A percentile compares a stretch with the other conserved stretches of the same genome.
Conservation (phyloP, 2,329 filamentous ascomycete species). For the Penicillium sp. region DNA sequence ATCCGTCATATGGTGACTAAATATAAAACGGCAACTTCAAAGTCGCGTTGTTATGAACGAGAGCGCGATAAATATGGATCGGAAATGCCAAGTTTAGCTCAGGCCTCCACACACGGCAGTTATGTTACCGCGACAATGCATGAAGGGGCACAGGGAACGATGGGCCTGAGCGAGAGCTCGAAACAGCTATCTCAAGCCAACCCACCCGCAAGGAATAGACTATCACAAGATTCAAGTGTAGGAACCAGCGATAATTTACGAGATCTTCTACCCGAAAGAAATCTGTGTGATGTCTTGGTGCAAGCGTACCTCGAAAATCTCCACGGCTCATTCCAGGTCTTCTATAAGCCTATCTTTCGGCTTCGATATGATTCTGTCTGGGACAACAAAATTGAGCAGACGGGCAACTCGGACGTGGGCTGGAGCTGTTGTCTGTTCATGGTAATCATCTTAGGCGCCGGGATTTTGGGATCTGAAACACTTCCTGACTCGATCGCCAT, state of each 20-base stretch:
- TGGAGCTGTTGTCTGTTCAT: conserved; percentile 37
- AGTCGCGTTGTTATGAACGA: background rate
- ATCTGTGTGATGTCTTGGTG: conserved; percentile 27
- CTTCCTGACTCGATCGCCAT: conserved; percentile 22
- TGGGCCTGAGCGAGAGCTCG: too few species aligned
- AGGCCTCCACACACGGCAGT: background rate
- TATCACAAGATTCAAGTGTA: background rate
- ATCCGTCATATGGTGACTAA: conserved; percentile 14
- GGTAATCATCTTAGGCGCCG: conserved; percentile 36
- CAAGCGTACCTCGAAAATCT: conserved; percentile 34
- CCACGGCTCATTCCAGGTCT: conserved; percentile 35
- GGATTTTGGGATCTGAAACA: conserved; percentile 21
- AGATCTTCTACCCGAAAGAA: conserved; percentile 5
- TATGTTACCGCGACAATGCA: background rate
- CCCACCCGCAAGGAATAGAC: background rate
- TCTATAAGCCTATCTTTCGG: conserved; percentile 34
- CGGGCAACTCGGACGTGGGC: conserved; percentile 26
- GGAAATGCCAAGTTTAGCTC: background rate
- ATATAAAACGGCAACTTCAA: conserved; percentile 2
- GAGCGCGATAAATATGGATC: background rate
- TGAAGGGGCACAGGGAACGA: background rate
- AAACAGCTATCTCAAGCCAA: conserved; percentile 1
- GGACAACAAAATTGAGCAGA: conserved; percentile 5
- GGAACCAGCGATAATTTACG: background rate
- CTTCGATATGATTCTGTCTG: conserved; percentile 31